Base-by-base conservation (phyloP, 202 grass and related monocot species). In the Elaeis oleifera region DNA sequence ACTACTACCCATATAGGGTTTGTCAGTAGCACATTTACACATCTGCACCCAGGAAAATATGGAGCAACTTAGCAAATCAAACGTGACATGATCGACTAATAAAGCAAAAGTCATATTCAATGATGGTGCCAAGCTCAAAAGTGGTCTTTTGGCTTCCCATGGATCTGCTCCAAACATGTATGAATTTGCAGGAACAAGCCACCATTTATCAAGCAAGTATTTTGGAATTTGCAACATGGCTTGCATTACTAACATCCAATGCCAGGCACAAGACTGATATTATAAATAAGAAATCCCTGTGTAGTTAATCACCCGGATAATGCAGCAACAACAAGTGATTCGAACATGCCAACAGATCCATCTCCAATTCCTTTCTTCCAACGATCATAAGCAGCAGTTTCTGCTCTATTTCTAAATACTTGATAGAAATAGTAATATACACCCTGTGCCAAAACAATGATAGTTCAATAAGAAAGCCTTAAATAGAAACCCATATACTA, bases 401-500 rank as follows among this genome's bases (percentile, higher is more conserved):
- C 84, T 48, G 82, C 84, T 51, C 67, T 79, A 65, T 76, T 80
- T 71, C 88, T 71, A 65, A 97, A 97, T 77, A 89, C 86, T 77
- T 97, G 88, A 72, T 92, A 97, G 80, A 92, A 92, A 69, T 82
- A 97, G 69, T 97, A 97, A 74, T 97, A 97, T 59, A 97, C 88
- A 39, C 94, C 94, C 88, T 96, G 58, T 69, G 22, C 50, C 58
- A 71, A 51, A 73, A 63, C 39, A 17, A 0, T 23, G 28, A 21
- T 24, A 25, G 23, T 55, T 73, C 29, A 54, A 22, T 63, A 39
- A 31, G 19, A 50, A 55, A 39, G 50, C 13, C 59, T 18, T 7
- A 51, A 24, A 18, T 26, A 20, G 25, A 63, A 49, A 53, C 18
- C 18, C 25, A 2, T 54, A 4, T 27, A 63, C 39, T 27, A 54